These are phyloP conservation scores for Paspalum vaginatum DNA, from an alignment of 176 grass and related monocot species.

Conservation along the genomic window DNA sequence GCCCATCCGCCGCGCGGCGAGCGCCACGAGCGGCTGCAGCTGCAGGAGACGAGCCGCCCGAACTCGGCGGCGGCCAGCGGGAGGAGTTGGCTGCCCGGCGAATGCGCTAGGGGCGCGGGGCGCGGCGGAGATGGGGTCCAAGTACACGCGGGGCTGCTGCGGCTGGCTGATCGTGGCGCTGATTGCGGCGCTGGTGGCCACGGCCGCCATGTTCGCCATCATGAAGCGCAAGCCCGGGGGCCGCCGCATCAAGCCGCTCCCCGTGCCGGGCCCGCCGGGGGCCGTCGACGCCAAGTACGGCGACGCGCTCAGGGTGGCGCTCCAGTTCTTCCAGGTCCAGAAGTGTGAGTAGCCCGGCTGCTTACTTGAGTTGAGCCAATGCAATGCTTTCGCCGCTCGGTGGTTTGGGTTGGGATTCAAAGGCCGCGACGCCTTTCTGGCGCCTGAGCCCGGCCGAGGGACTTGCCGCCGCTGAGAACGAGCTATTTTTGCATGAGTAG, in stretches of 20 bases:
- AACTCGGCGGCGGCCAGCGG: neutral
- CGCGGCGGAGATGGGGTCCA: conserved; percentile 36
- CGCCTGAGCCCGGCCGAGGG: neutral
- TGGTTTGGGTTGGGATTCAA: neutral
- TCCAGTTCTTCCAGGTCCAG: conserved; percentile 98
- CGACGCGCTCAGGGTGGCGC: conserved; percentile 75
- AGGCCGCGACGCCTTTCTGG: neutral
- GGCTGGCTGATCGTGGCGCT: conserved; percentile 90
- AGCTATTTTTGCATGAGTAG: neutral
- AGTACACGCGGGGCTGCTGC: conserved; percentile 68
- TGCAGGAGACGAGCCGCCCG: neutral
- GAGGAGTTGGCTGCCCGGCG: neutral
- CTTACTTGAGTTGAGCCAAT: neutral
- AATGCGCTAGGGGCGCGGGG: conserved; percentile 40
- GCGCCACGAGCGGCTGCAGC: neutral
- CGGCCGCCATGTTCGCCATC: conserved; percentile 74
- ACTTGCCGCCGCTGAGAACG: neutral
- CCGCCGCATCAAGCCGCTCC: conserved; percentile 56
- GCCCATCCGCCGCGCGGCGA: conserved; percentile 32
- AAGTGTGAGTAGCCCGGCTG: conserved; percentile 52
- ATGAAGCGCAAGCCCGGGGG: conserved; percentile 64
- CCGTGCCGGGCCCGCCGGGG: conserved; percentile 87
- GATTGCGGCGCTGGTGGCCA: conserved; percentile 73
- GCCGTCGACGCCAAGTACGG: conserved; percentile 83
- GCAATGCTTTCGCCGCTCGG: neutral